Evolutionary conservation across 2,329 filamentous ascomycete genomes (phyloP), one percentile per base, ranked within the genome.

Genomic region (Cyphellophora europaea): DNA sequence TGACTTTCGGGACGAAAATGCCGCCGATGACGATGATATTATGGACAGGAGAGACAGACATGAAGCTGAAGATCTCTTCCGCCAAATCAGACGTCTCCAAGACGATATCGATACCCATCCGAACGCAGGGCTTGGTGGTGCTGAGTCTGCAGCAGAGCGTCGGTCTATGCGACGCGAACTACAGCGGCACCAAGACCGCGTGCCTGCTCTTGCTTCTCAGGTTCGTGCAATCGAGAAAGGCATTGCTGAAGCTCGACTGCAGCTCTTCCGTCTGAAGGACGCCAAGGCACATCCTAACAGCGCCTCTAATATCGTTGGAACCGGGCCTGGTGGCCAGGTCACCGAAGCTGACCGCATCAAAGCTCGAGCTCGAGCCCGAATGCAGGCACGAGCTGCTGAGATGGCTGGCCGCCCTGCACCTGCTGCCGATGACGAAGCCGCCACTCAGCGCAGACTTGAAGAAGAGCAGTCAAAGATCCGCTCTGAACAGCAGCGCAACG

Each of bases 311-410:
- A 86, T 98, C 44, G 76, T 96, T 40, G 91, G 91, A 30, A 96
- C 89, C 42, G 91, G 91, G 6, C 89, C 88, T 38, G 89, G 89
- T 28, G 91, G 91, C 34, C 65, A 77, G 29, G 77, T 98, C 27
- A 98, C 91, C 0, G 91, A 98, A 60, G 82, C 86, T 3, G 91
- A 98, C 61, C 78, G 89, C 35, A 74, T 96, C 47, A 96, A 95
- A 66, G 91, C 91, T 21, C 78, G 88, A 48, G 89, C 91, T 19
- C 93, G 88, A 63, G 89, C 89, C 25, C 93, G 95, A 78, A 98
- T 98, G 91, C 89, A 96, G 63, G 88, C 94, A 53, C 82, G 91
- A 40, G 88, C 91, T 48, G 91, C 91, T 37, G 89, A 91, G 12
- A 65, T 98, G 44, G 86, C 87, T 14, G 91, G 91, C 38, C 86